Base-by-base conservation (phyloP, 2,329 filamentous ascomycete genomes). In the Penicillium brasilianum region DNA sequence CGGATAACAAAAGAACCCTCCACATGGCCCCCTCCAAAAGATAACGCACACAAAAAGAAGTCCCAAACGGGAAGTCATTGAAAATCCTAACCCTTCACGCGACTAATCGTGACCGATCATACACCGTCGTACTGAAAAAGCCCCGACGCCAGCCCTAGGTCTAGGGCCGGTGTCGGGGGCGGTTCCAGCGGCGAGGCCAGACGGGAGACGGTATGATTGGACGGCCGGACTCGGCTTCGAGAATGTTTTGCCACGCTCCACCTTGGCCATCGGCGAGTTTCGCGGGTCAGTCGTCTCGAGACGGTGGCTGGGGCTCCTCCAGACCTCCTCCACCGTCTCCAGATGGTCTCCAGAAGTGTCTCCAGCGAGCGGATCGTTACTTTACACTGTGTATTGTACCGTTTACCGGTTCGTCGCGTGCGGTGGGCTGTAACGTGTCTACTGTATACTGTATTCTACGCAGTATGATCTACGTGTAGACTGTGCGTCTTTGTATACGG, bases 161-260 rank as follows among this genome's bases (percentile, higher is more conserved):
- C 64, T 56, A 62, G 49, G 69, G 66, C 72, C 71, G 71, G 70
- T 71, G 58, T 69, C 67, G 67, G 67, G 49, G 66, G 67, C 52
- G 60, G 61, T 65, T 56, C 65, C 50, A 50, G 11, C 13, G 25
- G 44, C 7, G 56, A 50, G 58, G 46, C 18, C 28, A 18, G 25
- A 18, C 18, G 4, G 1, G 13, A n/a, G 18, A 2, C 13, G 43
- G 51, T 43, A 9, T 63, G 57, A 60, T 63, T 63, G 65, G 63
- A 36, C 48, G 41, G 41, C 59, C 48, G 43, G 28, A 50, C 55
- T 61, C 22, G 48, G 59, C 65, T 70, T 73, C 70, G 66, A 74
- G 70, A 70, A 71, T 62, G 61, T 68, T 72, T 73, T 72, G 73
- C 73, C 73, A 75, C 73, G 71, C 68, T 70, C 71, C 66, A 71